These are phyloP conservation scores for Microdochium trichocladiopsis DNA, from an alignment of 2,329 filamentous ascomycete species.

Conservation along the genomic window DNA sequence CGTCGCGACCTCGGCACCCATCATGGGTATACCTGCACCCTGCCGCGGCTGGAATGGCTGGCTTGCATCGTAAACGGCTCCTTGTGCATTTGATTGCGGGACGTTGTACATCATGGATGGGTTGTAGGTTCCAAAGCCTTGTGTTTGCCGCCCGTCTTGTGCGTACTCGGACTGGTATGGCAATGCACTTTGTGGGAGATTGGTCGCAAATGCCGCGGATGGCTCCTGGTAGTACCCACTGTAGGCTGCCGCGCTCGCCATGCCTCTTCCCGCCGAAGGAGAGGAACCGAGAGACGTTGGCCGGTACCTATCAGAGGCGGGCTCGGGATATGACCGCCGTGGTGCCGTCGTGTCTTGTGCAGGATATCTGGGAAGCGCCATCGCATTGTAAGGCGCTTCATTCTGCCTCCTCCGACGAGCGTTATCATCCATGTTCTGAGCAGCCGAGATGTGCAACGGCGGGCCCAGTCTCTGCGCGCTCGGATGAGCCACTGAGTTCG, in stretches of 20 bases:
- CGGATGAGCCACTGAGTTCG: constrained; percentile 56
- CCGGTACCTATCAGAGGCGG: constrained; percentile 43
- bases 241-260: constrained; percentile 51
- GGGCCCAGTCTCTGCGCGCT: constrained; percentile 58
- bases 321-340: constrained; percentile 33
- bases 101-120: constrained; percentile 76
- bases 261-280: constrained; percentile 36
- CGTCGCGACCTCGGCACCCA: constrained; percentile 57
- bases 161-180: constrained; percentile 56
- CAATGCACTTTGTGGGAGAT: constrained; percentile 48
- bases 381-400: constrained; percentile 55
- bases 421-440: constrained; percentile 69
- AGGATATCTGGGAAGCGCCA: constrained; percentile 46
- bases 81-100: constrained; percentile 52
- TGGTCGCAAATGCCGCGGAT: constrained; percentile 40
- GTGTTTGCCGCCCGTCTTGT: constrained; percentile 51
- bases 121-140: constrained; percentile 51
- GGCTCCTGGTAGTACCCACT: constrained; percentile 53
- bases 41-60: constrained; percentile 71
- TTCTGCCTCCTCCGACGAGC: constrained; percentile 67
- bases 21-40: constrained; percentile 69
- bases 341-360: constrained; percentile 42
- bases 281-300: constrained; percentile 42
- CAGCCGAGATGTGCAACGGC: constrained; percentile 45
- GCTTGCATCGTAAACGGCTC: constrained; percentile 67